Evolutionary conservation across 176 grass and related monocot species (phyloP), one percentile per base, ranked within the genome.

Genomic region (Themeda triandra): DNA sequence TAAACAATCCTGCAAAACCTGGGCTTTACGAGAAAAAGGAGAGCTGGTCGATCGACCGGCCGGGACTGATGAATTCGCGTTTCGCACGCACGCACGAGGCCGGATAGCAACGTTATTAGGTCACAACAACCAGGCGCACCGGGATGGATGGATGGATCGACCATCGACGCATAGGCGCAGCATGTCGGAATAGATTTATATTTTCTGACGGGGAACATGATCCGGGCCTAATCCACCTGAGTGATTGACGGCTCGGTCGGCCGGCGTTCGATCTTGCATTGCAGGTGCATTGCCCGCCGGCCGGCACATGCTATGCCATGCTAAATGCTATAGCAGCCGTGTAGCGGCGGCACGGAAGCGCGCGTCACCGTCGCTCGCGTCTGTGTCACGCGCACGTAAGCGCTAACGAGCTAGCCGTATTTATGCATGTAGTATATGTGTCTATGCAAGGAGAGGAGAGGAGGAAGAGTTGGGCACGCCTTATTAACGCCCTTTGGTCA

Each of bases 391-490:
- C 32, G 35, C 15, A 10, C 17, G 66, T 5, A 9, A 41, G 3
- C 68, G 4, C 5, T 8, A 53, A 53, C 49, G 18, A 45, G n/a
- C 23, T 42, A 14, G n/a, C 48, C 15, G 45, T 17, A 13, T 27
- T 2, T 0, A 28, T 14, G 41, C 0, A 35, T 35, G 33, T 35
- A 35, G n/a, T n/a, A n/a, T n/a, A 13, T 46, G 3, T 13, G 44
- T 13, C 13, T 12, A 45, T 45, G 42, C 42, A 41, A 46, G 33
- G 33, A 35, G 1, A 44, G 42, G 42, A 44, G 2, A 24, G 32
- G 4, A 85, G 49, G 51, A 63, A 44, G 63, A 85, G 75, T 78
- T 85, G 63, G 75, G 40, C 36, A 78, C 49, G 83, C 21, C 46
- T 48, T 8, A 45, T 54, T 54, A 21, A 48, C 62, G 27, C 48